Conservation (phyloP, 345 rosid genomes). For the Moringa oleifera region DNA sequence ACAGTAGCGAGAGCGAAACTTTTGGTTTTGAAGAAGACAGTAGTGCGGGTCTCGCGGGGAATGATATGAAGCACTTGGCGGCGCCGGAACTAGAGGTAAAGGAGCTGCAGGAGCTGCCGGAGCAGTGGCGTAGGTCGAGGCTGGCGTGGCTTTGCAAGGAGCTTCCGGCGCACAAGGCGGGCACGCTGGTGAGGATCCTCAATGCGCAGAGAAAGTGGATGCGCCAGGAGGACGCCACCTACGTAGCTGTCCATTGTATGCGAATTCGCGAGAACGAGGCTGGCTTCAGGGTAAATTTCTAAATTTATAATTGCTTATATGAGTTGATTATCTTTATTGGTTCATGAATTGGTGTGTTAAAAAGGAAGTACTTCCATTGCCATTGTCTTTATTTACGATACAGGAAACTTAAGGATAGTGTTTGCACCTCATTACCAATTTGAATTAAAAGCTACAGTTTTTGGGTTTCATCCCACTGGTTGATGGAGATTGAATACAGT, state of each 20-base stretch:
- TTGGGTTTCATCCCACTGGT: no score
- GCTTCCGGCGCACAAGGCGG: slow-evolving; percentile 65
- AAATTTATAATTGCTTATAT: not conserved
- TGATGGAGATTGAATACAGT: no score
- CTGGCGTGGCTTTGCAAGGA: slow-evolving; percentile 93
- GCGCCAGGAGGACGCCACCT: slow-evolving; percentile 78
- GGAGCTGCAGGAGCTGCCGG: slow-evolving; percentile 70
- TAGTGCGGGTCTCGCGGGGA: slow-evolving; percentile 19
- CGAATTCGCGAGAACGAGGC: slow-evolving; percentile 84
- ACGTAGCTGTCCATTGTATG: slow-evolving; percentile 59
- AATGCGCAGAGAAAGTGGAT: slow-evolving; percentile 87
- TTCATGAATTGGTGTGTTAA: no score
- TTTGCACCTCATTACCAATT: no score
- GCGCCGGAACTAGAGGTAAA: slow-evolving; percentile 47
- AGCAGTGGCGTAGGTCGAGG: slow-evolving; percentile 82
- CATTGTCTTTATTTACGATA: no score
- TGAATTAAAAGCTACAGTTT: not conserved
- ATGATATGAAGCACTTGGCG: slow-evolving; percentile 37
- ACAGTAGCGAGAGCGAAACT: slow-evolving; percentile 6
- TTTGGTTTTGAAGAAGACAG: slow-evolving; percentile 20
- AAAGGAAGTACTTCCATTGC: no score
- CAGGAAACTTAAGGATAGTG: no score
- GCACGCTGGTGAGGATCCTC: slow-evolving; percentile 57
- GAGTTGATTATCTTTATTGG: no score
- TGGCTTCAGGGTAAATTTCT: slow-evolving; percentile 47